Percentiles rank a stretch among this genome's conserved stretches.
Conservation (phyloP, 441 rosid species). For the Pelargonium citronellum region DNA sequence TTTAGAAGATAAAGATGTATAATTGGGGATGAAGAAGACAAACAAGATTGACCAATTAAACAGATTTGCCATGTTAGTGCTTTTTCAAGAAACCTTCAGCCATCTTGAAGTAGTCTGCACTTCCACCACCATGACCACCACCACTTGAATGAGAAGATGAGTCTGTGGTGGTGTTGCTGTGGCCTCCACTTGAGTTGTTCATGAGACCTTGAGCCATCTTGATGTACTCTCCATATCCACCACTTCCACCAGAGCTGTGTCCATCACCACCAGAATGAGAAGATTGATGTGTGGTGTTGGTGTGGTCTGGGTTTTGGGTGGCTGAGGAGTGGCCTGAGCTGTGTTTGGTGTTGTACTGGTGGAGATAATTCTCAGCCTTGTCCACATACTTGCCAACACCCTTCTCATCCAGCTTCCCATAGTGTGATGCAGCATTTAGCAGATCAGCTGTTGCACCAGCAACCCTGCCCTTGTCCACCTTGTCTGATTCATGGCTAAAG, state of each 20-base stretch:
- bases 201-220: constrained; percentile 47
- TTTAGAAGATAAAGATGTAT: too few species aligned
- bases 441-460: constrained; percentile 58
- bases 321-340: constrained; percentile 15
- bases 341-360: constrained; percentile 32
- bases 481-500: constrained; percentile 29
- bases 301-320: neutral
- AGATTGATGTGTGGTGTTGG: neutral
- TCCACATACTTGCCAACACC: constrained; percentile 48
- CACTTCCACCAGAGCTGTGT: constrained; percentile 5
- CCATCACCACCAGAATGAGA: constrained; percentile 12
- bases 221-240: constrained; percentile 38
- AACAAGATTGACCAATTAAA: too few species aligned
- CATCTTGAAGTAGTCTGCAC: constrained; percentile 26
- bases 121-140: constrained; percentile 13
- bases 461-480: constrained; percentile 45
- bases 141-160: neutral
- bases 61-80: neutral
- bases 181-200: neutral
- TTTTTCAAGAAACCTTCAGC: constrained; percentile 41
- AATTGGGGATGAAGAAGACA: neutral
- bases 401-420: constrained; percentile 54
- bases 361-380: constrained; percentile 60
- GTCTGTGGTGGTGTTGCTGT: neutral
- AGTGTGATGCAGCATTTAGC: constrained; percentile 48